Conservation (phyloP, 75 land plant species). For the Ceratopteris richardii region DNA sequence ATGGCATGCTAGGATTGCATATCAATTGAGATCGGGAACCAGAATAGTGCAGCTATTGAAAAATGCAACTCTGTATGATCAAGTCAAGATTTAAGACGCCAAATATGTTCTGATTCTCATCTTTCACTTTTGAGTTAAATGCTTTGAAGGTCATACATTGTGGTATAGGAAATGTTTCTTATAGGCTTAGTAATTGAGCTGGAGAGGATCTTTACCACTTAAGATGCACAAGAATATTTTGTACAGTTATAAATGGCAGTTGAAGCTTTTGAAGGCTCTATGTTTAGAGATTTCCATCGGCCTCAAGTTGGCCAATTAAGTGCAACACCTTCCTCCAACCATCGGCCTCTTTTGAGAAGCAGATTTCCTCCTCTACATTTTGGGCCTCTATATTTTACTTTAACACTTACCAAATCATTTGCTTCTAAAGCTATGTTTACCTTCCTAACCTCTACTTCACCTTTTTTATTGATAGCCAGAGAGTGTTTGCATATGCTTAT, state of each 20-base stretch:
- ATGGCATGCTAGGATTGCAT: too few relatives aligned
- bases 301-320: not conserved
- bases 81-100: too few relatives aligned
- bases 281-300: slow-evolving; percentile 2
- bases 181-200: slow-evolving; percentile 36
- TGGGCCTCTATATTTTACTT: not conserved
- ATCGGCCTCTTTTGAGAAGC: not conserved
- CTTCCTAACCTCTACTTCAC: too few relatives aligned
- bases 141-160: slow-evolving; percentile 33
- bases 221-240: slow-evolving; percentile 51
- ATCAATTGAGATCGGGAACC: too few relatives aligned
- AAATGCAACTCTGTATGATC: too few relatives aligned
- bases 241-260: slow-evolving; percentile 52
- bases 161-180: slow-evolving; percentile 27
- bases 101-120: too few relatives aligned
- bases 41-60: too few relatives aligned
- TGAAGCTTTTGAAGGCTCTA: not conserved
- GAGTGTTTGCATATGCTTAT: too few relatives aligned
- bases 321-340: not conserved
- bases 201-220: slow-evolving; percentile 47
- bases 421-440: too few relatives aligned
- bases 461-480: too few relatives aligned
- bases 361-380: not conserved
- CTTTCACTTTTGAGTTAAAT: slow-evolving; percentile 32
- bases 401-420: too few relatives aligned